Evolutionary conservation across 2,329 filamentous ascomycete species (phyloP), one percentile per base, ranked within the genome.

Genomic region (Colletotrichum limetticola): DNA sequence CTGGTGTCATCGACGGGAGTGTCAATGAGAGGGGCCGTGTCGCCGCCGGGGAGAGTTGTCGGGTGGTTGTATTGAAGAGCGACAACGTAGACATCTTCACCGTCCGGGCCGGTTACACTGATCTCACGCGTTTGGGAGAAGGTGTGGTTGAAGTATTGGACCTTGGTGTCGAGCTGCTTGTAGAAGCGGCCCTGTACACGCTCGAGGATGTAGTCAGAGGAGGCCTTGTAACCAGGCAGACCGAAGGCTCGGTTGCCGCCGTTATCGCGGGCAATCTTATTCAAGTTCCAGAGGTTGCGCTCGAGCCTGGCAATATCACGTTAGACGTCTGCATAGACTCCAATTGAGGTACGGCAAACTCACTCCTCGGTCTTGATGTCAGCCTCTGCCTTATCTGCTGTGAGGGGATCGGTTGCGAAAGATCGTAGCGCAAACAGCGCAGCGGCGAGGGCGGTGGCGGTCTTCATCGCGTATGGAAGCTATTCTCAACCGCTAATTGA

Each of bases 241-340:
- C 90, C 90, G 71, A 90, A 91, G 5, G 90, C 90, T 63, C 90
- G 85, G 79, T 90, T 91, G 19, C 89, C 89, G 52, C 87, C 88
- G 76, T 91, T 88, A 64, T 85, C 82, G 35, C 80, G 80, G 14
- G 85, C 89, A 66, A 91, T 91, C 56, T 84, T 80, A 77, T 91
- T 83, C 6, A 91, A 82, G 70, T 86, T 84, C 76, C 84, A 82
- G n/a, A 91, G 85, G 58, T 88, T 88, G 67, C 84, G 82, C 78
- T 87, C 84, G 24, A 91, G 81, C 26, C 89, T 90, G 63, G 5
- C 5, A 0, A 9, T 4, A n/a, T 26, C 35, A 7, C 16, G 24
- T 58, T 16, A 67, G 35, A 8, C 4, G 4, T 12, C 12, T 30
- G 12, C 5, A 28, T 30, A 22, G 30, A 53, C 11, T 4, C 19